These are phyloP conservation scores for Geranium incanum DNA, from an alignment of 441 rosid species.

Conservation along the genomic window DNA sequence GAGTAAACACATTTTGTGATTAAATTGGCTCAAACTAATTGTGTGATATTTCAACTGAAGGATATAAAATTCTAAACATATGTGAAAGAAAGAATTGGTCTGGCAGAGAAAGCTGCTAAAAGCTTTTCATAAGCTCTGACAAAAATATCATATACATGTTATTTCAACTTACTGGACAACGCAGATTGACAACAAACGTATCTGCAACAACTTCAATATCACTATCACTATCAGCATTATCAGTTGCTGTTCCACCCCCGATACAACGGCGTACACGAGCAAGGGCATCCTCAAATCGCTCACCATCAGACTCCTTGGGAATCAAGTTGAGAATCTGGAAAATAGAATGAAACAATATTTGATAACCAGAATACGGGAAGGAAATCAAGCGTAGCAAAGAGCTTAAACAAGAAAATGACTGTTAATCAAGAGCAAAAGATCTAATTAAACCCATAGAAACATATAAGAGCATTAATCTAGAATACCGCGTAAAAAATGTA, in stretches of 20 bases:
- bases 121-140: slow-evolving; percentile 1
- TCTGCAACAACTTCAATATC: slow-evolving; percentile 98
- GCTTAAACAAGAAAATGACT: no score
- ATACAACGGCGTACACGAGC: slow-evolving; percentile 82
- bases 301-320: slow-evolving; percentile 82
- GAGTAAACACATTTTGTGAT: neutral
- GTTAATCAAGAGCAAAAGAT: neutral
- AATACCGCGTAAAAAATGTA: neutral
- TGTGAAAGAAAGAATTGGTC: neutral
- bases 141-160: neutral
- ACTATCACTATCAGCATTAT: slow-evolving; percentile 87
- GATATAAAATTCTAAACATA: neutral
- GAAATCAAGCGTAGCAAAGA: neutral
- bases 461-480: neutral
- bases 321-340: slow-evolving; percentile 67
- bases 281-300: slow-evolving; percentile 72
- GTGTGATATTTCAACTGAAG: neutral
- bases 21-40: neutral
- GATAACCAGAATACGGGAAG: slow-evolving; percentile 3
- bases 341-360: slow-evolving; percentile 15
- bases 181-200: slow-evolving; percentile 62
- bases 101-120: neutral
- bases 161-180: slow-evolving; percentile 78
- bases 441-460: neutral
- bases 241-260: slow-evolving; percentile 78